Conservation (phyloP, 1,284 basidiomycete species). For the Tilletia setariae region DNA sequence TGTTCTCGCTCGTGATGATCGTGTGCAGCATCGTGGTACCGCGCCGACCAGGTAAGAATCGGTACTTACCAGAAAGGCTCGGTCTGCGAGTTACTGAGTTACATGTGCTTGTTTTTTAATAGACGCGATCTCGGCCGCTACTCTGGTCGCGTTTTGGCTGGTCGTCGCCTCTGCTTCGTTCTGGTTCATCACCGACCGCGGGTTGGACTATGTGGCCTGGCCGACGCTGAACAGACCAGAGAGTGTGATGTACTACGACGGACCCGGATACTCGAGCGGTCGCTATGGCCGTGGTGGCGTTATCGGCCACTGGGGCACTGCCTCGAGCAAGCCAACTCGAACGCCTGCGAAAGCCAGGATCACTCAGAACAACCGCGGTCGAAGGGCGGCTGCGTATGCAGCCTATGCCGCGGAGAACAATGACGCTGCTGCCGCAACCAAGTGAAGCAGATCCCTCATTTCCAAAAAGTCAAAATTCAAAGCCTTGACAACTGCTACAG, state of each 20-base stretch:
- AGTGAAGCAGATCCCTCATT: too few species aligned
- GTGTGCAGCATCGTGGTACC: constrained; percentile 37
- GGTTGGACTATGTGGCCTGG: constrained; percentile 51
- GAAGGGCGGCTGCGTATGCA: neutral
- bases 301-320: constrained; percentile 13
- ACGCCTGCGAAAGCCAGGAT: neutral
- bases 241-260: constrained; percentile 46
- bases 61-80: too few species aligned
- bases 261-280: constrained; percentile 47
- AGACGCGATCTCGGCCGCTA: constrained; percentile 19
- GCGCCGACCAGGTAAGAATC: constrained; percentile 17
- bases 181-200: constrained; percentile 44
- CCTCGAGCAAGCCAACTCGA: constrained; percentile 11
- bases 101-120: neutral
- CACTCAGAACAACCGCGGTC: constrained; percentile 10
- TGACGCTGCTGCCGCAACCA: neutral
- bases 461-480: too few species aligned
- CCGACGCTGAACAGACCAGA: constrained; percentile 48
- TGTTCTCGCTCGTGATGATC: constrained; percentile 75
- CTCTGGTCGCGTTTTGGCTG: constrained; percentile 36
- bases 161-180: constrained; percentile 29
- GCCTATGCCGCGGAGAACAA: constrained; percentile 3
- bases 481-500: too few species aligned
- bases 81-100: too few species aligned
- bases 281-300: constrained; percentile 31